These are phyloP conservation scores for Fusarium sp. DNA, from an alignment of 2,329 filamentous ascomycete species.

Conservation along the genomic window DNA sequence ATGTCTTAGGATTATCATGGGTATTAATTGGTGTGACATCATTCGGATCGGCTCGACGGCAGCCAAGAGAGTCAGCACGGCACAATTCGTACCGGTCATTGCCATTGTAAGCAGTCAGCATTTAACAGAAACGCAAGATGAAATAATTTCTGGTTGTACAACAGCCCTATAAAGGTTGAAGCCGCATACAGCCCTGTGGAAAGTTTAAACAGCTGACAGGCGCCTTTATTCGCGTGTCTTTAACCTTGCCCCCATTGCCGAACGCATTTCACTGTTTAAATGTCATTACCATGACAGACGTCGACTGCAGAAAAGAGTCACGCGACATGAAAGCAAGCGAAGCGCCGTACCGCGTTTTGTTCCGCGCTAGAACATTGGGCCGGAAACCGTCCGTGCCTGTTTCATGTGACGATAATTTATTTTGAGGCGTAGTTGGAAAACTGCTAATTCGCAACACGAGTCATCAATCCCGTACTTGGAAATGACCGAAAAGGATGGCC, in stretches of 20 bases:
- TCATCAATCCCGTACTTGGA: slow-evolving; percentile 7
- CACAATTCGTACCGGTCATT: not conserved
- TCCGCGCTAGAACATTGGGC: not conserved
- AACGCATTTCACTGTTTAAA: not conserved
- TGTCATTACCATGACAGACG: not conserved
- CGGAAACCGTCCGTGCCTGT: not conserved
- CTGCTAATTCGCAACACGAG: not conserved
- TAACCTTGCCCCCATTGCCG: not conserved
- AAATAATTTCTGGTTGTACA: not conserved
- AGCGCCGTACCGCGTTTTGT: not conserved
- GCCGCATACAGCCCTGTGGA: not conserved
- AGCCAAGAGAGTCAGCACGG: not conserved
- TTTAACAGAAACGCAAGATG: not conserved
- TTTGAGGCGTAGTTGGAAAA: not conserved
- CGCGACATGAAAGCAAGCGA: not conserved
- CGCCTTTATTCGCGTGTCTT: not conserved
- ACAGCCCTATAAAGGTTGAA: not conserved
- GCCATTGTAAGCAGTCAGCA: not conserved
- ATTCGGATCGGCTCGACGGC: not conserved
- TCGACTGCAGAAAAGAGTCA: not conserved
- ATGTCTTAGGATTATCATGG: not conserved
- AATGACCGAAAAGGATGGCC: slow-evolving; percentile 14
- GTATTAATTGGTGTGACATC: not conserved
- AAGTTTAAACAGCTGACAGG: not conserved
- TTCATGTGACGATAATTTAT: not conserved